Conservation (phyloP, 1,139 yeast genomes). For the Sugiyamaella grinbergsii region DNA sequence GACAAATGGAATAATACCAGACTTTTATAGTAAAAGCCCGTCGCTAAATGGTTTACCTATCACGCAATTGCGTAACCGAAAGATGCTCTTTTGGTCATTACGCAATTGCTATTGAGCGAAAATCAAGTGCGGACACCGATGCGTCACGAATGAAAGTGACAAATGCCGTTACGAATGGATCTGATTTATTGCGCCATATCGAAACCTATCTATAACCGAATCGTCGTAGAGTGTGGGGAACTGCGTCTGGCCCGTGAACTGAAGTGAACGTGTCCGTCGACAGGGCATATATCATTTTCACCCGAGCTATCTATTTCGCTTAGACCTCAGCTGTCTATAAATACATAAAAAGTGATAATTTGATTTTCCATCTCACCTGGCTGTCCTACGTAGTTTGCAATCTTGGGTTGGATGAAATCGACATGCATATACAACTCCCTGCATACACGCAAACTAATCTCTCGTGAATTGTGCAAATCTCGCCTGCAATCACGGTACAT, state of each 20-base stretch:
- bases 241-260: no score
- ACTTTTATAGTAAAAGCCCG: no score
- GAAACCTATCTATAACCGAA: neutral
- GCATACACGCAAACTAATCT: constrained; percentile 4
- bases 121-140: constrained; percentile 15
- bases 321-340: no score
- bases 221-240: neutral
- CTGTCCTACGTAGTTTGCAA: no score
- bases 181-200: constrained; percentile 3
- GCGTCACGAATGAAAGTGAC: neutral
- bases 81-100: neutral
- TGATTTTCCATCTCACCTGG: no score
- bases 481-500: constrained; percentile 3
- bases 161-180: neutral
- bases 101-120: neutral
- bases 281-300: no score
- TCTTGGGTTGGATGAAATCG: no score
- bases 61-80: constrained; percentile 10
- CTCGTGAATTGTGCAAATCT: constrained; percentile 14
- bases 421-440: neutral
- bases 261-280: no score
- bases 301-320: no score
- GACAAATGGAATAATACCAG: neutral
- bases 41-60: no score
- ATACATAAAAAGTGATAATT: no score